Evolutionary conservation across 371 early-diverging fungal genomes (phyloP), one percentile per base, ranked within the genome.

Genomic region (Rhizomucor pusillus): DNA sequence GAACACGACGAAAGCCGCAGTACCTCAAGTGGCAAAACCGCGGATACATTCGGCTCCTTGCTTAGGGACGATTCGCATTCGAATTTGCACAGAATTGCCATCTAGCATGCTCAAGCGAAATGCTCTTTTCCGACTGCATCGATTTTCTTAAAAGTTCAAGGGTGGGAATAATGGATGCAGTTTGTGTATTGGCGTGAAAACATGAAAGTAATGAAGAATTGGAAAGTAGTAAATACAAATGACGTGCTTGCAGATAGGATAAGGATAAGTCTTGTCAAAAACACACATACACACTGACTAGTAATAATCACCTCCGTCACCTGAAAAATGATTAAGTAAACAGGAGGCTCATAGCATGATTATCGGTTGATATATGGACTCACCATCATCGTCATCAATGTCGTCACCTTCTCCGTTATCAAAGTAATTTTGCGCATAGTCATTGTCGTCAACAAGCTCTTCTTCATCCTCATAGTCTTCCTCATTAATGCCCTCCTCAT

Each of bases 401-500:
- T 72, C 77, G 23, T 78, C 78, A 2, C 59, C 76, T 64, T 75
- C 74, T 35, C 75, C 81, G 52, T 81, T 77, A 52, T 81, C 81
- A 69, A 78, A 78, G 68, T 81, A 78, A 29, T 67, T 77, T 56
- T 75, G 67, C 18, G 63, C 72, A 66, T 81, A 77, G 59, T 81
- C 81, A 36, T 72, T 77, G 22, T 73, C 77, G 54, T 79, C 81
- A 5, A 71, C 65, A 34, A 69, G 41, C 5, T 81, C 79, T 53
- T 78, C 81, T 62, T 81, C 81, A 20, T 81, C 81, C 41, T 77
- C 79, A 29, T 65, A 65, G 34, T 72, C 65, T 18, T 73, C 71
- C 12, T 46, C 62, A 29, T 29, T 39, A 25, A 48, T 61, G 22
- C 56, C 55, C 37, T 61, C 60, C 39, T 43, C 59, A 25, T 59